Evolutionary conservation across 768 basidiomycete species (phyloP).

Genomic region (Pisolithus albus): DNA sequence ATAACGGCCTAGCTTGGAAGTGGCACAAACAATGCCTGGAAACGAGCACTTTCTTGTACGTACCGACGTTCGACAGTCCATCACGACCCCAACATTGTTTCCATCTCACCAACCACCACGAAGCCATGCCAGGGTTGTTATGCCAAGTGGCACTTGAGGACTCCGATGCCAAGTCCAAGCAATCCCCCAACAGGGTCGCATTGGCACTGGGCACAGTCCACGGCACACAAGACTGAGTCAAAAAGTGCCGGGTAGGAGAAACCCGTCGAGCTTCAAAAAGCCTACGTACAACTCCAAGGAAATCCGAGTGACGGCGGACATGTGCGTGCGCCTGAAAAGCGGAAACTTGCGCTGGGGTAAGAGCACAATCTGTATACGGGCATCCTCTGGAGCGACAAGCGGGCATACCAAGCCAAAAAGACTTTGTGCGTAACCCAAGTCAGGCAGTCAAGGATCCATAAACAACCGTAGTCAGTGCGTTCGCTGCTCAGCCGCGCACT

Average conservation of each 20-base stretch:
- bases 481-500: conserved; percentile 32
- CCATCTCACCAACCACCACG: conserved; percentile 27
- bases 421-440: conserved; percentile 33
- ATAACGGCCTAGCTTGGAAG: conserved; percentile 6
- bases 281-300: conserved; percentile 20
- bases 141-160: conserved; percentile 43
- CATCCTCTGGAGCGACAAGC: conserved; percentile 21
- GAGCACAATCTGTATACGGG: neutral
- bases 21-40: conserved; percentile 5
- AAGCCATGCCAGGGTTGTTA: conserved; percentile 52
- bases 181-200: conserved; percentile 11
- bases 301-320: conserved; percentile 34
- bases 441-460: conserved; percentile 1
- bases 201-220: conserved; percentile 32
- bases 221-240: conserved; percentile 43
- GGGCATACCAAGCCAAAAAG: conserved; percentile 18
- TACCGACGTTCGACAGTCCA: conserved; percentile 22
- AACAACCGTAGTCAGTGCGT: conserved; percentile 27
- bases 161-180: conserved; percentile 28
- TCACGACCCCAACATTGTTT: conserved; percentile 13
- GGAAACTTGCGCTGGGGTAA: conserved; percentile 17
- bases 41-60: conserved; percentile 31
- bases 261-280: conserved; percentile 8
- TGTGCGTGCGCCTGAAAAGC: conserved; percentile 33
- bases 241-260: conserved; percentile 50